Percentiles rank a stretch among this genome's conserved stretches.
Conservation (phyloP, 23 red algal genomes). For the Agarophyton chilense region DNA sequence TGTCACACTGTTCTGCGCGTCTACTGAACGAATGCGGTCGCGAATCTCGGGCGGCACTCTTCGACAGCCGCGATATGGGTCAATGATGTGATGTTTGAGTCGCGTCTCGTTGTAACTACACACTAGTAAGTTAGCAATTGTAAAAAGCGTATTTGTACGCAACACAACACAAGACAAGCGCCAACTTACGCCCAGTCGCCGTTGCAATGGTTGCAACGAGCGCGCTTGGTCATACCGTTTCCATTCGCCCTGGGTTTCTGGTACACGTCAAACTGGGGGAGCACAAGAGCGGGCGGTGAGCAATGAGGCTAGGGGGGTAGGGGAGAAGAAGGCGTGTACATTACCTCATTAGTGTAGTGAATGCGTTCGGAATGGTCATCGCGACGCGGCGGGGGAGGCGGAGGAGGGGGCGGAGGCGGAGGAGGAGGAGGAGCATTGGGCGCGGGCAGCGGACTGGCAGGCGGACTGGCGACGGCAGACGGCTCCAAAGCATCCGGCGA, state of each 20-base stretch:
- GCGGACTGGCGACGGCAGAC: neutral
- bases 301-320: neutral
- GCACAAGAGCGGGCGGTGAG: neutral
- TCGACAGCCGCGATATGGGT: slow-evolving; percentile 57
- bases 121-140: neutral
- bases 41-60: slow-evolving; percentile 51
- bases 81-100: slow-evolving; percentile 60
- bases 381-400: neutral
- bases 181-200: slow-evolving; percentile 75
- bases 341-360: slow-evolving; percentile 70
- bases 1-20: neutral
- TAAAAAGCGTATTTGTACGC: no score
- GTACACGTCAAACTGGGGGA: slow-evolving; percentile 56
- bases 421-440: neutral
- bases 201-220: slow-evolving; percentile 53
- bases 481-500: slow-evolving; percentile 13
- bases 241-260: slow-evolving; percentile 42
- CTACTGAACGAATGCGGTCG: slow-evolving; percentile 47
- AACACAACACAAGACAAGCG: no score
- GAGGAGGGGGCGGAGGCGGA: neutral
- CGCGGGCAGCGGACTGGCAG: neutral
- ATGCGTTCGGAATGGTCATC: slow-evolving; percentile 8
- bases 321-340: neutral
- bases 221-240: slow-evolving; percentile 56
- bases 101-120: slow-evolving; percentile 63